These are phyloP conservation scores for Kurtzmaniella natalensis DNA, from an alignment of 1,139 yeast genomes.

Conservation along the genomic window DNA sequence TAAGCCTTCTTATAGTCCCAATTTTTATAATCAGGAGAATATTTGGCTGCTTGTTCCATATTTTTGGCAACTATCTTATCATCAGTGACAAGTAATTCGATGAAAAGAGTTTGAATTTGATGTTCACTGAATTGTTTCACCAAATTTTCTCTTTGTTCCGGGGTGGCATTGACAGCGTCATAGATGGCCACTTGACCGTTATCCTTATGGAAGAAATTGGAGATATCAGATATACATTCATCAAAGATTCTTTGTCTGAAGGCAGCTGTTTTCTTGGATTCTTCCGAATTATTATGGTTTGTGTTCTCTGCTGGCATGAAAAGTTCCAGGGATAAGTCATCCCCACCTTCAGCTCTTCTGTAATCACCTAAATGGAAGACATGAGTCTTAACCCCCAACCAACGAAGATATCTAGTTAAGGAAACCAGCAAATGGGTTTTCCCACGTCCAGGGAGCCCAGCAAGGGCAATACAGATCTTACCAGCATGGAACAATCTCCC, in stretches of 20 bases:
- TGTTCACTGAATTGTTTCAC: slow-evolving; percentile 49
- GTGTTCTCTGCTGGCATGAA: slow-evolving; percentile 44
- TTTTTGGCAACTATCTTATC: slow-evolving; percentile 65
- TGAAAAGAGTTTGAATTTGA: slow-evolving; percentile 75
- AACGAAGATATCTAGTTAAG: slow-evolving; percentile 82
- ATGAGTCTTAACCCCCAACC: slow-evolving; percentile 93
- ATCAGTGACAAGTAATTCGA: slow-evolving; percentile 84
- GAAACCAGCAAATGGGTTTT: slow-evolving; percentile 92
- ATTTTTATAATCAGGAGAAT: slow-evolving; percentile 81
- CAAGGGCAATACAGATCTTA: slow-evolving; percentile 80
- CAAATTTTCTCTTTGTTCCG: slow-evolving; percentile 59
- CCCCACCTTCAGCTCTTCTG: slow-evolving; percentile 57
- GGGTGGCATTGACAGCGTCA: slow-evolving; percentile 89
- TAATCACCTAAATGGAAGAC: slow-evolving; percentile 92
- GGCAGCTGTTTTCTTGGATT: slow-evolving; percentile 47
- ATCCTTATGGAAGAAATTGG: slow-evolving; percentile 64
- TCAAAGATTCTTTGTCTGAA: slow-evolving; percentile 58
- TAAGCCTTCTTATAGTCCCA: slow-evolving; percentile 67
- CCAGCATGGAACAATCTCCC: slow-evolving; percentile 96
- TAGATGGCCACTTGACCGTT: slow-evolving; percentile 92
- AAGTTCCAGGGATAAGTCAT: slow-evolving; percentile 62
- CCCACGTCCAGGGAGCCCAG: slow-evolving; percentile 95
- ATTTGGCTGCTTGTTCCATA: slow-evolving; percentile 74
- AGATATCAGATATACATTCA: slow-evolving; percentile 67
- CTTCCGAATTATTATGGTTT: slow-evolving; percentile 31